Conservation (phyloP, 768 basidiomycete species). For the Rhizopogon vulgaris region DNA sequence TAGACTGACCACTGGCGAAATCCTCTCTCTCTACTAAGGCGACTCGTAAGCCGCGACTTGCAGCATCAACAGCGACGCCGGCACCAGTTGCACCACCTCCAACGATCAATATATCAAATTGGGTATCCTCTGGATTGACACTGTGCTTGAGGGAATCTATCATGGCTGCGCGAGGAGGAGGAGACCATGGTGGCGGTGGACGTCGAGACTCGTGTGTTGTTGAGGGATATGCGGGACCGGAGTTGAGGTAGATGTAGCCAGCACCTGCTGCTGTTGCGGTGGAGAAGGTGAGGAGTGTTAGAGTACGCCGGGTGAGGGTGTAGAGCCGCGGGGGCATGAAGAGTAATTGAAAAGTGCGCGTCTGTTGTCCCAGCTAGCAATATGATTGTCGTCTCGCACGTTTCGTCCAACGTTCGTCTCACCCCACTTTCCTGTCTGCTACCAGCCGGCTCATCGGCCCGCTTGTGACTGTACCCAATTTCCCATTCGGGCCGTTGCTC, state of each 20-base stretch:
- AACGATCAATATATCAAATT: slow-evolving; percentile 75
- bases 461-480: too few relatives aligned
- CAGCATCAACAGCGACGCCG: slow-evolving; percentile 95
- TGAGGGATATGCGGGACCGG: slow-evolving; percentile 60
- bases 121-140: slow-evolving; percentile 28
- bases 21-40: slow-evolving; percentile 92
- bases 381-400: too few relatives aligned
- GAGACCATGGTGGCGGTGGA: slow-evolving; percentile 75
- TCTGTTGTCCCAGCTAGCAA: background rate
- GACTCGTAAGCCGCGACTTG: slow-evolving; percentile 84
- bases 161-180: slow-evolving; percentile 65
- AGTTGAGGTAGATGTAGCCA: slow-evolving; percentile 69
- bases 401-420: too few relatives aligned
- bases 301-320: slow-evolving; percentile 50
- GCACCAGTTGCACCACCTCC: slow-evolving; percentile 96
- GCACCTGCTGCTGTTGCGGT: slow-evolving; percentile 48
- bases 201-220: slow-evolving; percentile 63
- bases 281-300: slow-evolving; percentile 48
- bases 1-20: slow-evolving; percentile 70
- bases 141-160: slow-evolving; percentile 40
- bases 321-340: slow-evolving; percentile 10
- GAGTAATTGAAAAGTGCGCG: background rate
- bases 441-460: too few relatives aligned
- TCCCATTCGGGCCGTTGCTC: too few relatives aligned
- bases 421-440: background rate